Base-by-base conservation (phyloP, 116 monocot genomes). In the Thalassia testudinum region DNA sequence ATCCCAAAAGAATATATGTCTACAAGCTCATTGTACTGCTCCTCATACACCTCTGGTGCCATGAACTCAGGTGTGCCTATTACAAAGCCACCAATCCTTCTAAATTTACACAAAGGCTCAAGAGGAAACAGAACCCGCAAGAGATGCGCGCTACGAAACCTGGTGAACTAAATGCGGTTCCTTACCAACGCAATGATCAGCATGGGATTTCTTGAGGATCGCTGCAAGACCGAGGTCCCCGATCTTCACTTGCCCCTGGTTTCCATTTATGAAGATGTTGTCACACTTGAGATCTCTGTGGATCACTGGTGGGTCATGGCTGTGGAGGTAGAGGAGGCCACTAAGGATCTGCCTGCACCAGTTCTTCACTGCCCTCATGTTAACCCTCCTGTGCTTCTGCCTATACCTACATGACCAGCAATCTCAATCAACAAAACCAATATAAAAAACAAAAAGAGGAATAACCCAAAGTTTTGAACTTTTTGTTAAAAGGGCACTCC, bases 1-100 rank as follows among this genome's bases (percentile, higher is more conserved):
- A 91, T 91, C 27, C 91, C 91, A 49, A 91, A 91, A 5, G 91
- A 91, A 52, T 91, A 85, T 60, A 91, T 82, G 51, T 91, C 91
- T 1, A 74, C 91, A 60, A 91, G 59, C 57, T 91, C 85, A 62
- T 77, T 85, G 56, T 91, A 91, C 11, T 85, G 70, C 62, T 91
- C 81, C 48, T 78, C 78, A 52, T 83, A 90, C 1, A 90, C 62
- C 61, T 90, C 85, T 0, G 90, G 90, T 14, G 90, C 90, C 90
- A 90, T 91, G 61, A 91, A 91, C 61, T 84, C 84, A 12, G 79
- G 74, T 1, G 88, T 88, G 15, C 88, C 88, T 87, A 62, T 23
- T 12, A 27, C 1, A 37, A 30, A 28, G 43, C 52, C 22, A 28
- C 30, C 6, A 34, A 34, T 10, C 10, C 10, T 10, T 34, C 10